Evolutionary conservation across 345 rosid genomes (phyloP), one percentile per base, ranked within the genome.

Genomic region (Brassica juncea): DNA sequence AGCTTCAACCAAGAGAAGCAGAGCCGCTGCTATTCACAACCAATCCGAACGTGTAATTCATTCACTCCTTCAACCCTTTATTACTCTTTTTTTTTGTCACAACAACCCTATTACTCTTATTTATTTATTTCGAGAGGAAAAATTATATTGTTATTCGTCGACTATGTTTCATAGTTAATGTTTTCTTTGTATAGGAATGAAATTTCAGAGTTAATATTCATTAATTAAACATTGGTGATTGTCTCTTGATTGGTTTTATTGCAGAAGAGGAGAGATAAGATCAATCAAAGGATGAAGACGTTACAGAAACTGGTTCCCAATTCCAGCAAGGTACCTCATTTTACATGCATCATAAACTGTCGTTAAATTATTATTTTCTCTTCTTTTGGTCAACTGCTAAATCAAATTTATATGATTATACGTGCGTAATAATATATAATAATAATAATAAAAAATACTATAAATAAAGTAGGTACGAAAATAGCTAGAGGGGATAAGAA

Each of bases 181-280:
- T 44, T 44, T 42, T 42, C 49, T 42, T 42, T 42, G 14, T 42
- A 3, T 44, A 44, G n/a, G n/a, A 44, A 44, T 8, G 42, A 7
- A 35, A 44, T 44, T 44, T 44, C 15, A 44, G 54, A 44, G 54
- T 42, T 42, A 9, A 23, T 35, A 8, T 35, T 35, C 42, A 35
- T 35, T 35, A 35, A 8, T 35, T 35, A 35, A 35, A 35, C 42
- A 35, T 35, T 32, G 7, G 35, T 35, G 6, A 66, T 19, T 2
- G 8, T 60, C 23, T 58, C 6, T 61, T 70, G 71, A 2, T 67
- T 66, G 66, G 27, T 72, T 34, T 49, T 9, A 39, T 72, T 74
- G 54, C 92, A 95, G 99, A 95, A 91, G 84, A 87, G 99, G 82
- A 91, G 99, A 82, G 99, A 95, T 64, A 93, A 95, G 88, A 95